Base-by-base conservation (phyloP, 2,329 filamentous ascomycete genomes). In the Chrysoporthe cubensis region DNA sequence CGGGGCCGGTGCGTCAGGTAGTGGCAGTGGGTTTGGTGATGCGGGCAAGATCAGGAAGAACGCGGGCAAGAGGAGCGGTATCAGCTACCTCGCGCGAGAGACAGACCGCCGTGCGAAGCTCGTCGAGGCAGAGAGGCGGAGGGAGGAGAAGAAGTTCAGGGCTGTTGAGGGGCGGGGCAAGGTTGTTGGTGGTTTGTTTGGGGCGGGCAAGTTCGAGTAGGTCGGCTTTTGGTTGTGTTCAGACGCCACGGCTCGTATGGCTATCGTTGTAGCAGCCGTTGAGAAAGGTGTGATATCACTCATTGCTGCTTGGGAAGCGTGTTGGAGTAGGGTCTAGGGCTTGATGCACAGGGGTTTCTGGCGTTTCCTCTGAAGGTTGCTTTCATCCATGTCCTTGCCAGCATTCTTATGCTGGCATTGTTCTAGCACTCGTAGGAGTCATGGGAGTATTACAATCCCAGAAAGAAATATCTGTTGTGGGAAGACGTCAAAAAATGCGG, bases 1-100 rank as follows among this genome's bases (percentile, higher is more conserved):
- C 11, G 62, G 62, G 9, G 58, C 34, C 13, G 57, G 40, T 32
- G 32, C 7, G 34, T 34, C 56, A n/a, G 37, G 52, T 21, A 44
- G 46, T 1, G 66, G 61, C 8, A 67, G 71, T 62, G 75, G 73
- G 44, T 74, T 73, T 62, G 78, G 78, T 26, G 80, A 57, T n/a
- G 81, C 83, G 7, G 81, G 78, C 66, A 88, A 86, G 78, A 82
- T 89, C 66, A 87, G 86, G 76, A 88, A 87, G 78, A 86, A 81
- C 9, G 87, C 86, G 2, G 83, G 85, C 65, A 89, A 87, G 81
- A 81, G 81, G 73, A 88, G 86, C 40, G 88, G 88, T 26, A 80
- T 90, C 68, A 85, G 87, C 73, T 87, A 84, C 69, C 87, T 90
- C 71, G 86, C 86, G 9, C 79, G 87, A 40, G 87, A 88, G 77